A percentile compares a stretch with the other conserved stretches of the same genome.
phyloP scores from a whole-genome alignment of 352 stramenopile genomes.

The Phytopythium litorale region DNA sequence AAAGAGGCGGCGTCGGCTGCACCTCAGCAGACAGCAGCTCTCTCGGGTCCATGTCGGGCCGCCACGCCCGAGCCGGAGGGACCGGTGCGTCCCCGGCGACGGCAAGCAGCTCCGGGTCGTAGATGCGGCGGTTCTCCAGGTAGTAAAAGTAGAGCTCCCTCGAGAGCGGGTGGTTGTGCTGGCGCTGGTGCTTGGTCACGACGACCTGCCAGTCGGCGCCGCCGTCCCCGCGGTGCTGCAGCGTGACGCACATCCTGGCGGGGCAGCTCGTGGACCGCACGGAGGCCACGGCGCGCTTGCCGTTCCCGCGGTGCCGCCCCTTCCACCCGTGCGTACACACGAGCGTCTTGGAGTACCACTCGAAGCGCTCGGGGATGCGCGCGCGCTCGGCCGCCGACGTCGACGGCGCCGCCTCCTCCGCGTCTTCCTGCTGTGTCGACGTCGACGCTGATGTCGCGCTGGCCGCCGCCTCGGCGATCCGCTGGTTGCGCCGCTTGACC shows the following conservation, averaged over 20 bases:
- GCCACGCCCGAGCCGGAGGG: background rate
- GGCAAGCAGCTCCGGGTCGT: conserved; percentile 60
- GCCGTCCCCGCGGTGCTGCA: conserved; percentile 42
- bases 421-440: background rate
- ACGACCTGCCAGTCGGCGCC: conserved; percentile 59
- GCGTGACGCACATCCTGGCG: conserved; percentile 76
- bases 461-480: conserved; percentile 35
- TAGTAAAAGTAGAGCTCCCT: conserved; percentile 77
- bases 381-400: conserved; percentile 15
- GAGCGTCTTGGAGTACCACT: conserved; percentile 83
- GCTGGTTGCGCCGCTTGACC: conserved; percentile 61
- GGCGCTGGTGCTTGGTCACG: conserved; percentile 67
- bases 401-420: conserved; percentile 1
- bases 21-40: background rate
- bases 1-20: background rate
- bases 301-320: conserved; percentile 51
- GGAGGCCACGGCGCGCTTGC: conserved; percentile 58
- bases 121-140: conserved; percentile 73
- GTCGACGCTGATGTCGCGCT: background rate
- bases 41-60: background rate
- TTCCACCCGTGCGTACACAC: conserved; percentile 84
- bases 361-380: conserved; percentile 56
- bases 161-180: conserved; percentile 71
- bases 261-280: conserved; percentile 66
- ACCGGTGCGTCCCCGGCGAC: conserved; percentile 13